Base-by-base conservation (phyloP, 345 rosid genomes). In the Populus alba region DNA sequence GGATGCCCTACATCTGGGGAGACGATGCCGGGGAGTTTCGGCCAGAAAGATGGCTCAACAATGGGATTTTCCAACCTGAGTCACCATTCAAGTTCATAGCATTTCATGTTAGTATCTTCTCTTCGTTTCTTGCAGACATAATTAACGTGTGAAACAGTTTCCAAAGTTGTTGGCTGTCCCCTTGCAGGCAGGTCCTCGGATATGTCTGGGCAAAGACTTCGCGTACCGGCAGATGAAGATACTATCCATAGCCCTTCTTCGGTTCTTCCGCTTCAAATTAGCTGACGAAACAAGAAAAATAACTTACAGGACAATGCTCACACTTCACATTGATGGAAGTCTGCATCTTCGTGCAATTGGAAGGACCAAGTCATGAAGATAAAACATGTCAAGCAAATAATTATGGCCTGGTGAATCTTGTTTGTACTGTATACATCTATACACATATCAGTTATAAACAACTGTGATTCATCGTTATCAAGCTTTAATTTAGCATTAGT, bases 171-270 rank as follows among this genome's bases (percentile, higher is more conserved):
- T 38, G 72, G 6, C 3, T 53, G 16, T 66, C 68, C 25, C 10
- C 35, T 35, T 82, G 39, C 87, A 95, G 98, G 97, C 91, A 61
- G 98, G 97, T 73, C 95, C 97, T 55, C 84, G 95, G 37, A 88
- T 91, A 53, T 92, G 97, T 70, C 83, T 92, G 0, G 93, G 95
- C 6, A 95, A 89, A 68, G 93, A 91, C 68, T 93, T 92, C 0
- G 95, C 97, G 39, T 90, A 83, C 80, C 47, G 90, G 57, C 93
- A 93, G 78, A 91, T 95, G 97, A 92, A 92, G 90, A 95, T 95
- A 69, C 63, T 85, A 3, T 81, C 93, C 3, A 83, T 81, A 27
- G 90, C 89, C 2, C 90, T 92, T 62, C 87, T 92, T 62, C 88
- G 81, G 8, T 89, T 80, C 83, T 90, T 92, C 75, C 80, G 84